These are phyloP conservation scores for Yamagishiella unicocca DNA, from an alignment of 139 green algal genomes.

Conservation along the genomic window DNA sequence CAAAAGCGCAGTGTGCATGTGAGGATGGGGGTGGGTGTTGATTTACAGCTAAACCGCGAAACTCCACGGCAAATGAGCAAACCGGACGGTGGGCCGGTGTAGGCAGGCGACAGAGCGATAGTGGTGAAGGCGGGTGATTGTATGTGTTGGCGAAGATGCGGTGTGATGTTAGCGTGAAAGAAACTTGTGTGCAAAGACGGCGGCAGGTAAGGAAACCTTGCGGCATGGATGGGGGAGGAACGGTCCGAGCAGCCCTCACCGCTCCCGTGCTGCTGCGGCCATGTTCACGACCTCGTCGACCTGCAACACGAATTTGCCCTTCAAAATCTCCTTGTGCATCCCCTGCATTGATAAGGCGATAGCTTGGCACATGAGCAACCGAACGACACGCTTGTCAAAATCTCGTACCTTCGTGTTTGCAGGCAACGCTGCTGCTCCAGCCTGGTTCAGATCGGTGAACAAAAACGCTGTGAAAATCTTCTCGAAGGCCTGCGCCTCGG, in stretches of 20 bases:
- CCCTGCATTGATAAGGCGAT: conserved; percentile 43
- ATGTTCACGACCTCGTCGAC: conserved; percentile 83
- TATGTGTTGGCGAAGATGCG: too few species aligned
- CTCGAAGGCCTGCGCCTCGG: conserved; percentile 14
- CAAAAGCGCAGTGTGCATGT: too few species aligned
- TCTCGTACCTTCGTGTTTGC: neutral
- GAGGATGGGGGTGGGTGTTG: too few species aligned
- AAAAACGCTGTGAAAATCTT: conserved; percentile 34
- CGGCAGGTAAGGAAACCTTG: too few species aligned
- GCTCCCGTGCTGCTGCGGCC: conserved; percentile 65
- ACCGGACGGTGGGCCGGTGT: too few species aligned
- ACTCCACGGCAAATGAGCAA: too few species aligned
- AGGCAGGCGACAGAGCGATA: too few species aligned
- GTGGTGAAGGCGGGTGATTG: too few species aligned
- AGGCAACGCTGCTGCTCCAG: neutral
- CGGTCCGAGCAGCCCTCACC: conserved; percentile 54
- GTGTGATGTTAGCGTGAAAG: too few species aligned
- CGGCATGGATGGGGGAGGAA: too few species aligned
- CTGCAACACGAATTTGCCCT: conserved; percentile 80
- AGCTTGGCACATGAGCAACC: neutral
- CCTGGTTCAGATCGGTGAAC: conserved; percentile 33
- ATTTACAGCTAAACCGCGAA: too few species aligned
- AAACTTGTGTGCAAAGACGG: too few species aligned
- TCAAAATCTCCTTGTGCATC: conserved; percentile 64
- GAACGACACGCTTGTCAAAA: neutral